A percentile compares a stretch with the other conserved stretches of the same genome.
Evolutionary conservation across 768 basidiomycete species (phyloP).

Genomic region (Suillus subalutaceus): DNA sequence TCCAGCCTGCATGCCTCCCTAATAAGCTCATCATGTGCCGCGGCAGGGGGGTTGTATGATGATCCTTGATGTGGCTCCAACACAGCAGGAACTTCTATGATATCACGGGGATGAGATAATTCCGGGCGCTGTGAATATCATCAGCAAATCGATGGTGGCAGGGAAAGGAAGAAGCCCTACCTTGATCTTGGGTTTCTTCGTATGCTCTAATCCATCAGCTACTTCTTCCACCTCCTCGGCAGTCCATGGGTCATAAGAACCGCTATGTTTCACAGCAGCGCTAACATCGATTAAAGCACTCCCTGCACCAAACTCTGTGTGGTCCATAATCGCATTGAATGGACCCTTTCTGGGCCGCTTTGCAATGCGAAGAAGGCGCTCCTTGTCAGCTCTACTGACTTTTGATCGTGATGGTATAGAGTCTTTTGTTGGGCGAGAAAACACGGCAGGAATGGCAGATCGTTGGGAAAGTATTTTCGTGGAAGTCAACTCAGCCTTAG

Average conservation of each 20-base stretch:
- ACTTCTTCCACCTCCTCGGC: slow-evolving; percentile 39
- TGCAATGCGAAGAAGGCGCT: slow-evolving; percentile 72
- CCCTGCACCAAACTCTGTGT: slow-evolving; percentile 66
- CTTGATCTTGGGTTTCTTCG: slow-evolving; percentile 52
- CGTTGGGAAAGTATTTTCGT: slow-evolving; percentile 82
- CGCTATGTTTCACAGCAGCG: slow-evolving; percentile 69
- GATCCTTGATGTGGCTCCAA: slow-evolving; percentile 76
- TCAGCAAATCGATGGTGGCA: background rate
- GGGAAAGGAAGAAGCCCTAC: slow-evolving; percentile 34
- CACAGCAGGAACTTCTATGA: slow-evolving; percentile 68
- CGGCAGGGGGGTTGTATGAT: slow-evolving; percentile 85
- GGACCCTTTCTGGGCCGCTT: slow-evolving; percentile 73
- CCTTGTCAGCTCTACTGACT: slow-evolving; percentile 72
- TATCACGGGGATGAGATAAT: slow-evolving; percentile 45
- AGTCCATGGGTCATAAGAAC: slow-evolving; percentile 68
- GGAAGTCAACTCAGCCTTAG: slow-evolving; percentile 59
- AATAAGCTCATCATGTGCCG: slow-evolving; percentile 73
- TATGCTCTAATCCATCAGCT: slow-evolving; percentile 42
- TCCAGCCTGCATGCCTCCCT: slow-evolving; percentile 69
- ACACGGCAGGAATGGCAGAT: slow-evolving; percentile 85
- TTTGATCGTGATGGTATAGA: slow-evolving; percentile 29
- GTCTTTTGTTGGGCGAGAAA: slow-evolving; percentile 47
- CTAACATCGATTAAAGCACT: slow-evolving; percentile 65
- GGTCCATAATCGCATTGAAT: slow-evolving; percentile 71
- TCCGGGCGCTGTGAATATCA: slow-evolving; percentile 47